Percentiles rank a stretch among this genome's conserved stretches.
Conservation (phyloP, 2,329 filamentous ascomycete species). For the Colletotrichum limetticola region DNA sequence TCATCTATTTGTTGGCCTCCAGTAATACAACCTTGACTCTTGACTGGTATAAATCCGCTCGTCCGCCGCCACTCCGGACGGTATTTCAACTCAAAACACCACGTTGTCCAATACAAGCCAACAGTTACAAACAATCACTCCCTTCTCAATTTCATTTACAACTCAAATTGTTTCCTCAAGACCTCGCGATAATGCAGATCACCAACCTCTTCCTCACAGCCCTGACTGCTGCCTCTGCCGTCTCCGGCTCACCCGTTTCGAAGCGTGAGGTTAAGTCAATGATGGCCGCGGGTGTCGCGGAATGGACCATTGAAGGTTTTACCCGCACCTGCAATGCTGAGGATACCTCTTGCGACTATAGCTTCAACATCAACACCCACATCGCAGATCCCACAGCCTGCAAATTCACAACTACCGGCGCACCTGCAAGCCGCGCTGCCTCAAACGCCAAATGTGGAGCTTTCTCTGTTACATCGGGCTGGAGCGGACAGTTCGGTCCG, state of each 20-base stretch:
- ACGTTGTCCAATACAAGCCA: background rate
- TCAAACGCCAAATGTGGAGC: constrained; percentile 56
- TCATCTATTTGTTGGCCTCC: background rate
- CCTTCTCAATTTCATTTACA: background rate
- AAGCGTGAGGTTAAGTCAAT: constrained; percentile 46
- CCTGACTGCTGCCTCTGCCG: constrained; percentile 43
- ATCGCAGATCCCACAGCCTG: constrained; percentile 44
- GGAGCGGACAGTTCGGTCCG: constrained; percentile 65
- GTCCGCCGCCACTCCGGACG: background rate
- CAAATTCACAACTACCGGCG: constrained; percentile 51
- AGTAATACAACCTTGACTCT: background rate
- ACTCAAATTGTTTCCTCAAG: background rate
- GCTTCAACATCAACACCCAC: constrained; percentile 54
- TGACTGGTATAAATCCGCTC: background rate
- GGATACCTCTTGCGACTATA: constrained; percentile 55
- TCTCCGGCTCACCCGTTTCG: constrained; percentile 14
- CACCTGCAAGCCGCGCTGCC: constrained; percentile 50
- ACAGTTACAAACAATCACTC: background rate
- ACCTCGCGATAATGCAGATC: constrained; percentile 54
- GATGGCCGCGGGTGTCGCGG: constrained; percentile 48
- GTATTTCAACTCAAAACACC: no score
- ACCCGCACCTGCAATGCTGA: constrained; percentile 51
- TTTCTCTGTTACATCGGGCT: constrained; percentile 64
- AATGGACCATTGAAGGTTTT: constrained; percentile 55
- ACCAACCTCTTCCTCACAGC: constrained; percentile 50